phyloP scores from a whole-genome alignment of 495 filamentous ascomycete species.

The Immersiella caudata region DNA sequence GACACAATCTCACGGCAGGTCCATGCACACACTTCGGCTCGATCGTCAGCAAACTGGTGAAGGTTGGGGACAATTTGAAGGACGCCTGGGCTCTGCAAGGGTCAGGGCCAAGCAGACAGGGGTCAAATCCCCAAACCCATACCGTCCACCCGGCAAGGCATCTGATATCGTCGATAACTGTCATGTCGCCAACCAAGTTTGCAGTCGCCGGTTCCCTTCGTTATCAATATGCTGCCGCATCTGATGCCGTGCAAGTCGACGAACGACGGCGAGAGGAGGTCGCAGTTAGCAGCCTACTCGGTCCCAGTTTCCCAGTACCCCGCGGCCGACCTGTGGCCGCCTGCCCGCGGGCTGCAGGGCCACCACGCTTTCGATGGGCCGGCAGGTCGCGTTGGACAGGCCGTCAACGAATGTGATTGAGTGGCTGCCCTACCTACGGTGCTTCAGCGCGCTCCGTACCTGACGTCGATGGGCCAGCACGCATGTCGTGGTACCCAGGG shows the following conservation, averaged over 20 bases:
- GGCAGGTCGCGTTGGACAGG: conserved; percentile 15
- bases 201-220: neutral
- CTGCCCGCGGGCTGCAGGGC: neutral
- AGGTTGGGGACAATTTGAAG: neutral
- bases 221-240: neutral
- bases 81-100: conserved; percentile 2
- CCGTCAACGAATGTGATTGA: neutral
- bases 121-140: neutral
- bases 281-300: too few species aligned
- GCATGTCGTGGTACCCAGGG: conserved; percentile 6
- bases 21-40: conserved; percentile 9
- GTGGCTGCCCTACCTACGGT: conserved; percentile 17
- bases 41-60: neutral
- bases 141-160: neutral
- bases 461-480: conserved; percentile 6
- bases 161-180: conserved; percentile 1
- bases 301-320: neutral
- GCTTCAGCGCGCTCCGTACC: conserved; percentile 5
- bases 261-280: conserved; percentile 1
- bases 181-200: neutral
- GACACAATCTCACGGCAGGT: conserved; percentile 1
- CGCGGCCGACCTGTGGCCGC: conserved; percentile 11
- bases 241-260: neutral
- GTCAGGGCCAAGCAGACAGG: neutral
- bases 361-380: conserved; percentile 8